Base-by-base conservation (phyloP, 169 alveolate genomes). In the Plasmodium ovale region DNA sequence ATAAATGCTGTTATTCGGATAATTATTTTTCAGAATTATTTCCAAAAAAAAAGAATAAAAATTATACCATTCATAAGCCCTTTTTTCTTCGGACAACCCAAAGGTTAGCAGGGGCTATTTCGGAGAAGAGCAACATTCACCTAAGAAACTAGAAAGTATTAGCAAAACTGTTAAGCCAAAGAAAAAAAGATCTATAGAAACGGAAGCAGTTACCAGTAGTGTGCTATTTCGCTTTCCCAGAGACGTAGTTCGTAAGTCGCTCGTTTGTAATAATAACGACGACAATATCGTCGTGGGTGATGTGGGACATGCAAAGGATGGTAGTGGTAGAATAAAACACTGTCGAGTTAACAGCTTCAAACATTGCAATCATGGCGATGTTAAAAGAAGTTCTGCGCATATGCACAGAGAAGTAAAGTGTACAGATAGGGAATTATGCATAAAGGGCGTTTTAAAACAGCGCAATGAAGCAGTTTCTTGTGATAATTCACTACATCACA, bases 21-120 rank as follows among this genome's bases (percentile, higher is more conserved):
- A 77, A 77, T 47, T 77, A 77, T 47, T 77, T 77, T 77, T 77
- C 88, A 77, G 84, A 21, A 70, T 16, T 47, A 16, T 10, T 25
- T 44, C 39, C 44, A 60, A 62, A 37, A 62, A 77, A 47, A 7
- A 44, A 74, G 51, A 16, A 60, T 23, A 74, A 58, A 51, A 74
- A 60, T 25, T 58, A 73, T 19, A 64, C 27, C 25, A 42, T n/a
- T n/a, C n/a, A 31, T 10, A 59, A 33, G 54, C 5, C n/a, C 35
- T 12, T 25, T 37, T 54, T 19, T 25, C 39, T 42, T 60, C 62
- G 56, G 35, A 31, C 56, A 51, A 42, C 29, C 44, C 59, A 35
- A 39, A 60, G 47, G 59, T 27, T 65, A 31, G 42, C n/a, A 47
- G 25, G 31, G 39, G 47, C 53, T 39, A 62, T 53, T 12, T 51